Conservation (phyloP, 257 asterid genomes). For the Forsythia viridissima region DNA sequence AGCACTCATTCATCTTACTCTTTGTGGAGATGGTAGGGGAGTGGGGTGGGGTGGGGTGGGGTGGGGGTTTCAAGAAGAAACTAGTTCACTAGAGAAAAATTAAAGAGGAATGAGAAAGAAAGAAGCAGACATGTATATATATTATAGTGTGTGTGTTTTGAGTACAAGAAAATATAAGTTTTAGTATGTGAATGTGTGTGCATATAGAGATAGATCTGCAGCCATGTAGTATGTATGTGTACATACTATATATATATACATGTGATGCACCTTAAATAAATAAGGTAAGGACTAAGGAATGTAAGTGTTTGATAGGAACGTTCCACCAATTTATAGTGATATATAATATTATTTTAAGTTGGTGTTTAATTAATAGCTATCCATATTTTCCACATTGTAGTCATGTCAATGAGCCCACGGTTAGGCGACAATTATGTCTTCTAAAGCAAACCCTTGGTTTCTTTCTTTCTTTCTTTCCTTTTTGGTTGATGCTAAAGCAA, state of each 20-base stretch:
- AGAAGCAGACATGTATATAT: neutral
- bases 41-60: too few relatives aligned
- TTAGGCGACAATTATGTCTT: conserved; percentile 5
- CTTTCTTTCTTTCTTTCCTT: neutral
- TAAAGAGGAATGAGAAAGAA: neutral
- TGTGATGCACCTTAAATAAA: neutral
- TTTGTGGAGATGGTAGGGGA: neutral
- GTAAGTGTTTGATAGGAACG: neutral
- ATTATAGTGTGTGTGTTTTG: neutral
- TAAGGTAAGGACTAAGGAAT: neutral
- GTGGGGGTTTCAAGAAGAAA: neutral
- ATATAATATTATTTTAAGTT: neutral
- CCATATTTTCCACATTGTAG: neutral
- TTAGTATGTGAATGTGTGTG: neutral
- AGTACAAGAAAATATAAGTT: neutral
- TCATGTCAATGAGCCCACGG: neutral
- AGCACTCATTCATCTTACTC: conserved; percentile 7
- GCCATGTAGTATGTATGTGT: neutral
- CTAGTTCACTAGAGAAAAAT: neutral
- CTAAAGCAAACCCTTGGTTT: neutral
- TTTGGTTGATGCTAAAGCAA: neutral
- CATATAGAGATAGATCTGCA: neutral
- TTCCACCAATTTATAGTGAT: neutral
- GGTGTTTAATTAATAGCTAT: neutral
- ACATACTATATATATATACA: too few relatives aligned